These are phyloP conservation scores for Gelatoporia subvermispora DNA, from an alignment of 768 basidiomycete genomes.

Conservation along the genomic window DNA sequence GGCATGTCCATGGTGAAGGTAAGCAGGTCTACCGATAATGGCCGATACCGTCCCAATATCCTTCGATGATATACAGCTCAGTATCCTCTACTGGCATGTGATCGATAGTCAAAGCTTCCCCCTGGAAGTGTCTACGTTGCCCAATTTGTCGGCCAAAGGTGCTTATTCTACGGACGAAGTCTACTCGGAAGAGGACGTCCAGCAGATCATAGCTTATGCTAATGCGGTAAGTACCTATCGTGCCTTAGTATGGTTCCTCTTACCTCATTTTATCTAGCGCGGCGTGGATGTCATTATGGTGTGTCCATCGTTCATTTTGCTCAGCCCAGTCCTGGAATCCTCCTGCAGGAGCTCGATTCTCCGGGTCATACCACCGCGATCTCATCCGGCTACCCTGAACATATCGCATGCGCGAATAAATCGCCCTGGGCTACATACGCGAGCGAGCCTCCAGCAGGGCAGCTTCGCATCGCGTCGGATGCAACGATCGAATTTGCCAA, in stretches of 20 bases:
- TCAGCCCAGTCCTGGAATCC: too few relatives aligned
- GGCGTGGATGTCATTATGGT: conserved; percentile 42
- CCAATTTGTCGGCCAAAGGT: conserved; percentile 55
- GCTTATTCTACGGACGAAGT: conserved; percentile 56
- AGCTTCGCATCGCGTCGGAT: conserved; percentile 66
- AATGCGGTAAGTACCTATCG: conserved; percentile 46
- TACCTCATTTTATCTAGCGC: conserved; percentile 22
- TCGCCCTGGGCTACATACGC: conserved; percentile 60
- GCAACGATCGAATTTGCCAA: conserved; percentile 57
- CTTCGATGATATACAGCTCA: conserved; percentile 47
- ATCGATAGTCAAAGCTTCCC: conserved; percentile 83
- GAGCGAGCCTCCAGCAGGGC: conserved; percentile 74
- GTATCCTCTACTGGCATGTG: conserved; percentile 82
- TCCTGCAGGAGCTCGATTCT: conserved; percentile 66
- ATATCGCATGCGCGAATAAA: conserved; percentile 58
- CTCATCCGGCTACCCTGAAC: conserved; percentile 61
- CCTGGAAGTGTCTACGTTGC: conserved; percentile 54
- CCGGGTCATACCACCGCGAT: conserved; percentile 79
- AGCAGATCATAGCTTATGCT: conserved; percentile 62
- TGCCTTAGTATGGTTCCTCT: neutral
- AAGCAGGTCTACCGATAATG: neutral
- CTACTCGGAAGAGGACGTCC: conserved; percentile 54
- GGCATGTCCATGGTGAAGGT: conserved; percentile 52
- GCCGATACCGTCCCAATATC: too few relatives aligned
- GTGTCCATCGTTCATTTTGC: neutral